Evolutionary conservation across 768 basidiomycete genomes (phyloP), one percentile per base, ranked within the genome.

Genomic region (Tulasnella sp.): DNA sequence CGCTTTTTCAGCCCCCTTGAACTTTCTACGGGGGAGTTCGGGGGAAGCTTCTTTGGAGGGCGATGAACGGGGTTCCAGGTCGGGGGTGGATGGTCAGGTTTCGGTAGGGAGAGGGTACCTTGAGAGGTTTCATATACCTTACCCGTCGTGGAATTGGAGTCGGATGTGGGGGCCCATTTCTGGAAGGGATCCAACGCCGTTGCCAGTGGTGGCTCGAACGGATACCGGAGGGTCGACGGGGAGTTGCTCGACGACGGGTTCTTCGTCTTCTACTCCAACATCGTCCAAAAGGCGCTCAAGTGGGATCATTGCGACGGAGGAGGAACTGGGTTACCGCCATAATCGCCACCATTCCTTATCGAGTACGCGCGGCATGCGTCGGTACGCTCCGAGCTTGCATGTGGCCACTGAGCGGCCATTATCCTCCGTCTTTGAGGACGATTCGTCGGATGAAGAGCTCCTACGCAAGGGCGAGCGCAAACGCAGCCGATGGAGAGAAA

Each of bases 1-100:
- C 37, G 77, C 77, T 22, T 41, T 28, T 11, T 16, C 64, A 40
- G 54, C 22, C 3, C 77, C 77, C 20, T 41, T 78, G 54, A 78
- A 78, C 77, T 78, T 54, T n/a, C 40, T 78, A 5, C 58, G 77
- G 20, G 20, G 20, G 42, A 28, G 77, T 58, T 18, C 31, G 42
- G 34, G 37, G 20, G 50, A 24, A 40, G 11, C 24, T 34, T 11
- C 11, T 22, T 54, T 31, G 54, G 54, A 64, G 31, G 48, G 37
- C 20, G 41, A 16, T 7, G 54, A 28, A 44, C 37, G 12, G 2
- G 11, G 42, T 24, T 24, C 44, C 9, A 34, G n/a, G 8, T 28
- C 76, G 54, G 58, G n/a, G 58, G 22, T 8, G 58, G 64, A 64
- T 18, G 34, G 24, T 22, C 28, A 40, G 24, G 18, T 34, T 44